phyloP scores from a whole-genome alignment of 495 filamentous ascomycete genomes.

The Monascus purpureus region DNA sequence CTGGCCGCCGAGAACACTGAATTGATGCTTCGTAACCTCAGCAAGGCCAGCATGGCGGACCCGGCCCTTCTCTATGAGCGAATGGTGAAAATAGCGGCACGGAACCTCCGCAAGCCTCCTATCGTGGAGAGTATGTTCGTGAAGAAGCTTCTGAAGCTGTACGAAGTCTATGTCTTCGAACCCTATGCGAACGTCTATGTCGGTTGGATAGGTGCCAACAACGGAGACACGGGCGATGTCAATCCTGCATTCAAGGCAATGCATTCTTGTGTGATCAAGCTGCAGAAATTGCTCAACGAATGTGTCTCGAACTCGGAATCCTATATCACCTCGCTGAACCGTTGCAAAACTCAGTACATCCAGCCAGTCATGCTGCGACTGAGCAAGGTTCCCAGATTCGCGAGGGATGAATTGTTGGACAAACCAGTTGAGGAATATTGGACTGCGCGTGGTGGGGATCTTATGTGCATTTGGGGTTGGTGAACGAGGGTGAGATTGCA shows the following conservation, averaged over 20 bases:
- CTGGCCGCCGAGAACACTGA: neutral
- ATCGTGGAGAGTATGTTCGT: conserved; percentile 13
- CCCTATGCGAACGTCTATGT: too few relatives aligned
- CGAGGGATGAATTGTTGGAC: neutral
- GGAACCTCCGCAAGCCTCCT: conserved; percentile 11
- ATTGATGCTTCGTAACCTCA: neutral
- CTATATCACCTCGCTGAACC: neutral
- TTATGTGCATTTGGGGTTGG: too few relatives aligned
- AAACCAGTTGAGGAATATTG: too few relatives aligned
- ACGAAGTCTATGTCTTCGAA: conserved; percentile 17
- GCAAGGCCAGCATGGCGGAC: neutral
- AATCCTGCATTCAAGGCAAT: too few relatives aligned
- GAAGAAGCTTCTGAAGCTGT: conserved; percentile 11
- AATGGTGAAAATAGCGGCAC: neutral
- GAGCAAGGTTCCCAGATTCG: neutral
- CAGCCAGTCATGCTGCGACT: neutral
- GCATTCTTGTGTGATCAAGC: neutral
- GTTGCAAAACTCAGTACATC: neutral
- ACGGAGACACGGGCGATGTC: neutral
- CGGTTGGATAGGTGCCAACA: too few relatives aligned
- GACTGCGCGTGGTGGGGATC: too few relatives aligned
- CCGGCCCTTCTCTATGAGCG: neutral
- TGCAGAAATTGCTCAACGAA: neutral
- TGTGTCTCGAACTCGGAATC: neutral
- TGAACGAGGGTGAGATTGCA: too few relatives aligned